Evolutionary conservation across 345 rosid species (phyloP).

Genomic region (Adansonia digitata): DNA sequence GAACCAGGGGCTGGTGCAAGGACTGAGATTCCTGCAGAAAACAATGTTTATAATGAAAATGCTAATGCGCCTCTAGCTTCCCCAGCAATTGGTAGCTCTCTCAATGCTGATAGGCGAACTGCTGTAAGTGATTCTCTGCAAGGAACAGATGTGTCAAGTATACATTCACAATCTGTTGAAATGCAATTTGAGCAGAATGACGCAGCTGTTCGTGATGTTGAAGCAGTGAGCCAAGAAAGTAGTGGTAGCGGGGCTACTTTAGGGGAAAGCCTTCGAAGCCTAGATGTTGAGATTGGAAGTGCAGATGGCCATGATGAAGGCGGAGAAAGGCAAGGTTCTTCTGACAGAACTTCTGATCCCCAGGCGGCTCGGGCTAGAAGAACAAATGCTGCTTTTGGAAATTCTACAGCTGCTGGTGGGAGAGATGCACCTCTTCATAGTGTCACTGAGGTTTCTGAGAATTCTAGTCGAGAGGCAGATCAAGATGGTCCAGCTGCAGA

Average conservation of each 20-base stretch:
- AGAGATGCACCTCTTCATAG: constrained; percentile 82
- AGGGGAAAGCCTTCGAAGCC: constrained; percentile 94
- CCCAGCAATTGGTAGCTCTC: constrained; percentile 40
- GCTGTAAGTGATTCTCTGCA: constrained; percentile 40
- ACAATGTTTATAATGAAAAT: constrained; percentile 38
- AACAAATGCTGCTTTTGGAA: constrained; percentile 51
- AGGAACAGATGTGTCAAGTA: constrained; percentile 28
- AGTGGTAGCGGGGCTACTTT: constrained; percentile 92
- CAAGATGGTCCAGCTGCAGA: constrained; percentile 62
- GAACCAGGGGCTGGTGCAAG: constrained; percentile 41
- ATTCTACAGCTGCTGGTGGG: constrained; percentile 43
- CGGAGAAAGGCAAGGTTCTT: constrained; percentile 75
- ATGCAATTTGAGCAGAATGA: constrained; percentile 94
- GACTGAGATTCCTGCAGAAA: constrained; percentile 46
- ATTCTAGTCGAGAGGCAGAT: constrained; percentile 75
- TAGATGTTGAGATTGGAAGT: constrained; percentile 97
- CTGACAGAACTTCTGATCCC: constrained; percentile 53
- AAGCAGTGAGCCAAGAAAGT: constrained; percentile 97
- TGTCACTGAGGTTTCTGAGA: constrained; percentile 90
- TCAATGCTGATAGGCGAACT: constrained; percentile 40
- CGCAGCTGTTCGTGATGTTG: constrained; percentile 72
- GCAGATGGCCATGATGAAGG: constrained; percentile 99
- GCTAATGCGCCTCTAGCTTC: constrained; percentile 38
- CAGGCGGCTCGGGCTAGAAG: constrained; percentile 70
- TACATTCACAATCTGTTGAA: constrained; percentile 57